phyloP scores from a whole-genome alignment of 2,329 filamentous ascomycete species.

The Chaetomiaceae sp. region DNA sequence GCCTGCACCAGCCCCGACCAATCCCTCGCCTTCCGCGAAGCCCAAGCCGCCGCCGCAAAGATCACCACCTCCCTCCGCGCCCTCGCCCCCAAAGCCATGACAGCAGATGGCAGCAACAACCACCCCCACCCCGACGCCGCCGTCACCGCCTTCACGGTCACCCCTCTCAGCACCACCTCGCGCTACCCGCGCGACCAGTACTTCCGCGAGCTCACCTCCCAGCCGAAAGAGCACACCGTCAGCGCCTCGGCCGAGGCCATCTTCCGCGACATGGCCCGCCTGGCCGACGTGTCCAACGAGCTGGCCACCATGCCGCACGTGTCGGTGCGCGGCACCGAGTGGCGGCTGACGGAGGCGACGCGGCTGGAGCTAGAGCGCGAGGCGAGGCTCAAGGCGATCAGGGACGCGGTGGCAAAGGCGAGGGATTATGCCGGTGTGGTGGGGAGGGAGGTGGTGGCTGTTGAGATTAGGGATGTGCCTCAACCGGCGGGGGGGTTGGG shows the following conservation, averaged over 20 bases:
- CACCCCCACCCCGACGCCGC: neutral
- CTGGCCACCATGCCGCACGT: neutral
- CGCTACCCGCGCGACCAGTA: neutral
- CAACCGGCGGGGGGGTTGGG: neutral
- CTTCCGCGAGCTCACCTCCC: neutral
- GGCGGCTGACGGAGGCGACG: neutral
- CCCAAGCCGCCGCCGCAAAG: neutral
- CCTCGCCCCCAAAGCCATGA: neutral
- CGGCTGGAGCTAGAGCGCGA: neutral
- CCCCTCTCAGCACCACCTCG: neutral
- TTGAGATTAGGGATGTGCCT: neutral
- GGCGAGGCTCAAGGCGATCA: neutral
- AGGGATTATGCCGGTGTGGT: neutral
- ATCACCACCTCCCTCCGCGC: neutral
- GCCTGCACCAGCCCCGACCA: neutral
- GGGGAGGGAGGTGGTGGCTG: neutral
- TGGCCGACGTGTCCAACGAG: neutral
- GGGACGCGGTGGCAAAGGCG: neutral
- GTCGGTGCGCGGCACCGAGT: neutral
- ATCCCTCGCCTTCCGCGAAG: neutral
- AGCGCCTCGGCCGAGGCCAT: neutral
- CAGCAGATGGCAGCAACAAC: neutral
- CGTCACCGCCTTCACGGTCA: neutral
- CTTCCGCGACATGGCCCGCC: neutral
- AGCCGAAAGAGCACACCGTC: neutral